Base-by-base conservation (phyloP, 1,284 basidiomycete genomes). In the Filobasidium uniguttulatum region DNA sequence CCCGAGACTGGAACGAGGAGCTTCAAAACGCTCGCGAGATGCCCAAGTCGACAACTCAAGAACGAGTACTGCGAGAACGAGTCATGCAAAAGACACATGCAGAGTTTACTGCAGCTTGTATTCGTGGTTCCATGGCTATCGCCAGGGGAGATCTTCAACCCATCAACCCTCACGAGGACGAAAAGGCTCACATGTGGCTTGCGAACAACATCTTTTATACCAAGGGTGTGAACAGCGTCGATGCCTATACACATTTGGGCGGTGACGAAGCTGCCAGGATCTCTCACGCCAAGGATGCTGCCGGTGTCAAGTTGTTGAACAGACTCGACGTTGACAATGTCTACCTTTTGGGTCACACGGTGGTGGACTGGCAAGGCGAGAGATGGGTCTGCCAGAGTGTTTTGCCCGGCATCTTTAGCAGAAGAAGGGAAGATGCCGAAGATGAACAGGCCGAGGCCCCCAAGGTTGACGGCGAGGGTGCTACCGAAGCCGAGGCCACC, bases 311-410 rank as follows among this genome's bases (percentile, higher is more conserved):
- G 50, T 56, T 71, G 25, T 67, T 77, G 55, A 74, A 75, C 64
- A 71, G 71, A 53, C 65, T 76, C 51, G 75, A 77, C 55, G 59
- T 89, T 44, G 85, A 90, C 60, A 87, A 87, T 22, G 77, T 77
- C 53, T 87, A 83, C 66, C 77, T 81, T 40, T 72, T 91, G 29
- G 87, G 88, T 31, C 71, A 75, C 52, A 74, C 74, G 26, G 70
- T 77, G 26, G 68, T 78, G 46, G 76, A 78, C 61, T 77, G 71
- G 72, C 69, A 69, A 53, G 76, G 76, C 34, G 72, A 75, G 60
- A 69, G 76, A 57, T 78, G 75, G 75, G 72, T 77, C 46, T 76
- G 72, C 49, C 76, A 78, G 65, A 71, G 68, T 46, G 70, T 77
- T 52, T 67, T 77, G 3, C 76, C 76, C 15, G 76, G 76, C 37